Evolutionary conservation across 805 yeast genomes (phyloP), one percentile per base, ranked within the genome.

Genomic region (Ogataea ramenticola): DNA sequence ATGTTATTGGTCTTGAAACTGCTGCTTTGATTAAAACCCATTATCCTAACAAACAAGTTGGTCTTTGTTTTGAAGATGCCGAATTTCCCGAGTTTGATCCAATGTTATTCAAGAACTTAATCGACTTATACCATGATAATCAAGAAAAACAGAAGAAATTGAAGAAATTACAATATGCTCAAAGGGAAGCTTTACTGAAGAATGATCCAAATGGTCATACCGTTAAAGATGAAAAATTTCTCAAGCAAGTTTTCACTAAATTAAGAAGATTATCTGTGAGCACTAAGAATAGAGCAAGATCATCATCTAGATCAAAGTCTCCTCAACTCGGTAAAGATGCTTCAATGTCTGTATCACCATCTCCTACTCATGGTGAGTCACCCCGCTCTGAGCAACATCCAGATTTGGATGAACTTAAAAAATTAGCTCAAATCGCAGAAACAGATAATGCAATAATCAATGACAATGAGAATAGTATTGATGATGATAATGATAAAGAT

Each of bases 1-100:
- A 70, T 16, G 79, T 79, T 14, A 70, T 75, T 1, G 79, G 77
- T 2, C 65, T 71, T 32, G 79, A 74, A 50, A 57, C 68, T 26
- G 75, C 76, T 1, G 75, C 71, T 24, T 77, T 72, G 47, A 55
- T 74, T 32, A 70, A 64, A 38, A 57, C 53, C 38, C 47, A 54
- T 20, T 70, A 60, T 46, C 65, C 67, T 1, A 58, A 60, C 9
- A 67, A 68, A 47, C 53, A 53, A 16, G 67, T 74, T 12, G 57
- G 45, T 6, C 51, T 70, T 39, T 53, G 67, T n/a, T 72, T 68
- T 51, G 72, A 72, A 9, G 66, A 66, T 48, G 57, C 55, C 1
- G 45, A 42, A 19, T 56, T 68, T n/a, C 74, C 73, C 19, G 33
- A 31, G 14, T 36, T 46, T 24, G 43, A 41, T 41, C 34, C 32